Evolutionary conservation across 2,329 filamentous ascomycete species (phyloP), one percentile per base, ranked within the genome.

Genomic region (Claviceps paspali): DNA sequence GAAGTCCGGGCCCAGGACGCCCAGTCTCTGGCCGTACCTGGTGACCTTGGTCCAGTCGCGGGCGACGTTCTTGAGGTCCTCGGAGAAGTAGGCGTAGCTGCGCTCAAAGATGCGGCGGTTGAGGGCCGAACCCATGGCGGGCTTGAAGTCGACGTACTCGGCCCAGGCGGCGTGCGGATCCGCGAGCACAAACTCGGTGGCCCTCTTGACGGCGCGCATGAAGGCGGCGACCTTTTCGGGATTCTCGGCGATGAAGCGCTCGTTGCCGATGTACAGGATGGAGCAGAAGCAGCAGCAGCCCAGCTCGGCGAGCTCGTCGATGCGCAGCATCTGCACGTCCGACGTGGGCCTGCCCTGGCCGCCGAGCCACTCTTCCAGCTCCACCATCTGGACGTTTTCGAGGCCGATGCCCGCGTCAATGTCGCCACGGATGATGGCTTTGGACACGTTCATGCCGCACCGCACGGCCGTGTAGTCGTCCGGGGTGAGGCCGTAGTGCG

Each of bases 221-320:
- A 86, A 86, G 30, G 72, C 70, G 40, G 59, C 58, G 3, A 82
- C 73, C 52, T 78, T 76, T 1, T 74, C 76, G 0, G 74, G 73
- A 58, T 83, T 73, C 41, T 70, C 61, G n/a, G 62, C 53, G 31
- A 85, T 57, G 60, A 86, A 86, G 7, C 51, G 51, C 49, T 85
- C 79, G 57, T 86, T 85, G 49, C 76, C 80, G 45, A 86, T 86
- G 65, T 86, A 85, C 29, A 86, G 65, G 54, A 86, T 82, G 21
- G 75, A 76, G 60, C 81, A 86, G 71, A 86, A 86, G 67, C 81
- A 86, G 70, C 81, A 86, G 63, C 81, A 86, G 35, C 81, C 81
- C 3, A 85, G 65, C 55, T 84, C 78, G 24, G 81, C 81, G 21
- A 86, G 76, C 61, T 85, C 73, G 53, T 86, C 81, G 51, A 86